These are phyloP conservation scores for Botrytis byssoidea DNA, from an alignment of 2,329 filamentous ascomycete species.

Conservation along the genomic window DNA sequence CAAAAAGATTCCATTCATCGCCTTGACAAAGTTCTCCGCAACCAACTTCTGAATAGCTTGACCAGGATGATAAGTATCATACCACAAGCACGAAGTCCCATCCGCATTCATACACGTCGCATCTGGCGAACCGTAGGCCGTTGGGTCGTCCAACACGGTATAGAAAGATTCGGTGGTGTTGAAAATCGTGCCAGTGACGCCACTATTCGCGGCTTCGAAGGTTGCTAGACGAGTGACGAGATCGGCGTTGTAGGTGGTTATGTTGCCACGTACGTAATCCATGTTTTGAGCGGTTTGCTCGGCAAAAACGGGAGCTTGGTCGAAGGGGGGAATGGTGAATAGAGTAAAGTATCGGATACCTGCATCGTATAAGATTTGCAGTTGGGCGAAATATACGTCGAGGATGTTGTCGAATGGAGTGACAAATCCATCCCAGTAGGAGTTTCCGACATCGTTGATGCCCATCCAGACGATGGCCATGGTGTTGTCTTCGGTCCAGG, in stretches of 20 bases:
- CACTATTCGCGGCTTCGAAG: slow-evolving; percentile 4
- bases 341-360: slow-evolving; percentile 7
- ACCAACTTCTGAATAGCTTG: slow-evolving; percentile 15
- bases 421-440: slow-evolving; percentile 9
- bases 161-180: slow-evolving; percentile 8
- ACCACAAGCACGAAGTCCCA: slow-evolving; percentile 17
- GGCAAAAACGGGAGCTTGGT: slow-evolving; percentile 7
- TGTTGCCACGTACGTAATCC: slow-evolving; percentile 2
- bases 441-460: slow-evolving; percentile 17
- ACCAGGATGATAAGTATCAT: slow-evolving; percentile 16
- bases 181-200: not conserved
- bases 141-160: not conserved
- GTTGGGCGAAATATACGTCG: not conserved
- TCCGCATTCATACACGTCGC: slow-evolving; percentile 6
- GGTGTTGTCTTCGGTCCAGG: slow-evolving; percentile 10
- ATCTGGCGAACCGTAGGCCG: not conserved
- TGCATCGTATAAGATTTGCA: slow-evolving; percentile 3
- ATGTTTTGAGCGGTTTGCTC: slow-evolving; percentile 1
- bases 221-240: not conserved
- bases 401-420: not conserved
- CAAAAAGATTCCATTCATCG: slow-evolving; percentile 3
- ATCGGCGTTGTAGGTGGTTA: slow-evolving; percentile 3
- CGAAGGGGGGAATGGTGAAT: slow-evolving; percentile 11
- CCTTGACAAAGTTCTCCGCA: slow-evolving; percentile 10
- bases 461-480: slow-evolving; percentile 12